Evolutionary conservation across 345 rosid genomes (phyloP).

Genomic region (Populus tremula): DNA sequence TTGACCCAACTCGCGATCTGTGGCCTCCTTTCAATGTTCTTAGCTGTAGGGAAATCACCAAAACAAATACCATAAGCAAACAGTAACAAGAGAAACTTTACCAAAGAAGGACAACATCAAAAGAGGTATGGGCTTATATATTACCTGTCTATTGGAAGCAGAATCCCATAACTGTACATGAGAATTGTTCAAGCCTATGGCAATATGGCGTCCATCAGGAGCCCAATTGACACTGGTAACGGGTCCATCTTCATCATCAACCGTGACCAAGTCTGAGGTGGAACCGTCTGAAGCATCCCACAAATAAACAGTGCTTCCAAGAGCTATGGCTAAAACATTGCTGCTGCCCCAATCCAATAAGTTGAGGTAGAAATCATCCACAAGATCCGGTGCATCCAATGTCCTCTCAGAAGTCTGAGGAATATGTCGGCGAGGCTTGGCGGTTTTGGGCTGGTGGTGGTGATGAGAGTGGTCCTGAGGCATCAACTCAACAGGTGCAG

Average conservation of each 20-base stretch:
- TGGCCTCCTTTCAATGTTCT: constrained; percentile 11
- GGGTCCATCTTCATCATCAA: constrained; percentile 37
- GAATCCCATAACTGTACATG: constrained; percentile 45
- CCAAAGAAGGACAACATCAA: background rate
- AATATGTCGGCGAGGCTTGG: background rate
- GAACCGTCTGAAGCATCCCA: constrained; percentile 19
- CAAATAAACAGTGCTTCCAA: constrained; percentile 13
- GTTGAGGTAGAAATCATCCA: constrained; percentile 45
- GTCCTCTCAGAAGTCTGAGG: constrained; percentile 34
- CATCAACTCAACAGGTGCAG: constrained; percentile 23
- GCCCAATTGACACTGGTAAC: constrained; percentile 54
- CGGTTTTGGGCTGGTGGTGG: background rate
- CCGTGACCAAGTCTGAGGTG: constrained; percentile 44
- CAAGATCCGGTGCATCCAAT: constrained; percentile 45
- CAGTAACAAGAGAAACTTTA: background rate
- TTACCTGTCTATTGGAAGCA: constrained; percentile 21
- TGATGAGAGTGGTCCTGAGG: background rate
- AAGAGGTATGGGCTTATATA: background rate
- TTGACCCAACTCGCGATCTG: background rate
- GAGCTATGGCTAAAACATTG: constrained; percentile 25
- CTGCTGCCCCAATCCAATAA: constrained; percentile 29
- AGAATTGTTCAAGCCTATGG: constrained; percentile 44
- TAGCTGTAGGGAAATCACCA: background rate
- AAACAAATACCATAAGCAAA: background rate
- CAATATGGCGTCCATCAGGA: constrained; percentile 42